Conservation (phyloP, 371 early-diverging fungal genomes). For the Sporodiniella umbellata region DNA sequence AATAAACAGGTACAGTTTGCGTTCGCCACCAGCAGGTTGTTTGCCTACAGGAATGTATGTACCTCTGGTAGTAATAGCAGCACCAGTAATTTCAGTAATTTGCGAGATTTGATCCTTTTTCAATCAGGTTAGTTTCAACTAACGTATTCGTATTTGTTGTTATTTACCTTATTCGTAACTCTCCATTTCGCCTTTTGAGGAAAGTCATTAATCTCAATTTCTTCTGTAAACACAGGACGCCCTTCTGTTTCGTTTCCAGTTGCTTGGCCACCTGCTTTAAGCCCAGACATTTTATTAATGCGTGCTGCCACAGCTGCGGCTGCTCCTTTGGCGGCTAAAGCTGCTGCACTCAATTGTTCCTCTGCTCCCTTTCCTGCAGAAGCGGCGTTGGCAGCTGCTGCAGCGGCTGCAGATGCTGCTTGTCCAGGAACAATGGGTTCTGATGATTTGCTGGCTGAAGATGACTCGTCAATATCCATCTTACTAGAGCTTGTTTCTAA, state of each 20-base stretch:
- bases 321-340: slow-evolving; percentile 47
- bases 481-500: slow-evolving; percentile 23
- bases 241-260: slow-evolving; percentile 28
- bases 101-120: slow-evolving; percentile 80
- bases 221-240: slow-evolving; percentile 61
- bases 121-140: too few relatives aligned
- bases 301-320: slow-evolving; percentile 46
- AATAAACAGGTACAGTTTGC: slow-evolving; percentile 92
- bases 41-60: slow-evolving; percentile 85
- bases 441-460: slow-evolving; percentile 3
- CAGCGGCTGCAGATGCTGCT: slow-evolving; percentile 40
- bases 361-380: slow-evolving; percentile 38
- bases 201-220: slow-evolving; percentile 97
- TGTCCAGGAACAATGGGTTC: slow-evolving; percentile 29
- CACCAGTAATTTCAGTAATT: slow-evolving; percentile 89
- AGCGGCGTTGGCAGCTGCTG: slow-evolving; percentile 39
- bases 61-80: slow-evolving; percentile 94
- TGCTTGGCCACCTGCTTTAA: slow-evolving; percentile 7
- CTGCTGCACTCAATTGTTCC: slow-evolving; percentile 43
- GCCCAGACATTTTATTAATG: slow-evolving; percentile 20
- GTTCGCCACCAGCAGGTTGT: slow-evolving; percentile 68
- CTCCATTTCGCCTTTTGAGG: slow-evolving; percentile 95
- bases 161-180: slow-evolving; percentile 86
- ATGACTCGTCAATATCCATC: slow-evolving; percentile 14
- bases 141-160: not conserved